Base-by-base conservation (phyloP, 352 stramenopile species). In the Phytopythium litorale region DNA sequence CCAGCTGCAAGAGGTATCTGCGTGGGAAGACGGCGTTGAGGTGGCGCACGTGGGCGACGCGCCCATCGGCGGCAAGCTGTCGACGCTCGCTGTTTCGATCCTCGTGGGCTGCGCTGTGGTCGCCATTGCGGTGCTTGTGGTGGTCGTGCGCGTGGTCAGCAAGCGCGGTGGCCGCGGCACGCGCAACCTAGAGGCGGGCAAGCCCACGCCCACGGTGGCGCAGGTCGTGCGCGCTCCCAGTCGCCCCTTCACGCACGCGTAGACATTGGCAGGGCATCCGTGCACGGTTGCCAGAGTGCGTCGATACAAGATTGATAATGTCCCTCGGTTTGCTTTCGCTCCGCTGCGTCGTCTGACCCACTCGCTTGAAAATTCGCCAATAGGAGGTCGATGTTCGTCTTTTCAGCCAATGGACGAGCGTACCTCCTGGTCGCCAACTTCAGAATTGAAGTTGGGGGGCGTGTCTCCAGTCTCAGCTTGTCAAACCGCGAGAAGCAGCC, bases 1-100 rank as follows among this genome's bases (percentile, higher is more conserved):
- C 18, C 64, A 76, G 40, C 52, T 81, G 54, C 62, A 76, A 52
- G 65, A 64, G 32, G 73, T 78, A 12, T 63, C 62, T 13, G 73
- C 73, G 16, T 81, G 65, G 65, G 54, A 76, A 51, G 64, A 77
- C 53, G 73, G 70, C 51, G 65, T 72, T 33, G 63, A 77, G 33
- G 70, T 81, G 32, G 68, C 65, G 4, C 65, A 72, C 48, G 71
- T 79, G 13, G 70, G 73, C 45, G 68, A 73, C 19, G 46, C 57
- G 18, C 21, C 70, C 40, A 53, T n/a, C 28, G 15, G 42, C n/a
- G 32, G 45, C 21, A 59, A 56, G n/a, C 46, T 71, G 7, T 75
- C 68, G 9, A 61, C 62, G 2, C 32, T 79, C 33, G 65, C 59
- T n/a, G 28, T 81, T 33, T 46, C 57, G 9, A 45, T 72, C 32